Base-by-base conservation (phyloP, 2,329 filamentous ascomycete genomes). In the Penicillium sp. region DNA sequence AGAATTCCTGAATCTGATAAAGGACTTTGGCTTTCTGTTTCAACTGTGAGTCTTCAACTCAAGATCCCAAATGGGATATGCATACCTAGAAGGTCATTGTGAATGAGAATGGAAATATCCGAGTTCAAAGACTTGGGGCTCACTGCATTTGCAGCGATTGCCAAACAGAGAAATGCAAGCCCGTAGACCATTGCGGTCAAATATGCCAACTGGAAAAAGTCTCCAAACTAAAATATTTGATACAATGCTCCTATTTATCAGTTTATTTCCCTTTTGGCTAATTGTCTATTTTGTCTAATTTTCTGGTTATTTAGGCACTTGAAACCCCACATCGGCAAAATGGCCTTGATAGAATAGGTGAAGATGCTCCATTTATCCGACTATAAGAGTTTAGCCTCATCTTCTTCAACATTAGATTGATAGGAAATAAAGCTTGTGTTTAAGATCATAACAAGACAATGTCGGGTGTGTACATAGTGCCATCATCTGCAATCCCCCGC, bases 11-110 rank as follows among this genome's bases (percentile, higher is more conserved):
- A 63, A 16, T 21, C 44, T 41, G 55, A 53, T 35, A 46, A 41
- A 29, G 60, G 51, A 37, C 61, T 63, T 12, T 55, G 35, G n/a
- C 32, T 46, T 46, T 63, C 61, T 64, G 27, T 48, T n/a, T 9
- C 6, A 23, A 13, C 6, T 1, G 6, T 54, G 15, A 52, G 18
- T 6, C 2, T 15, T 31, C 18, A 9, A 27, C 15, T 21, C 18
- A 8, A 18, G 9, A 16, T 38, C 6, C 8, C 5, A 2, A 38
- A 2, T 13, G 10, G 4, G 4, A 45, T 6, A 6, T n/a, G 5
- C 15, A 25, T 39, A 64, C 61, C 57, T 50, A 46, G 31, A 18
- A 63, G 38, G 31, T 64, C 61, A 60, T 64, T 64, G 9, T 64
- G 60, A 25, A 64, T 61, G 16, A 63, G 40, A 34, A 64, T 55